Evolutionary conservation across 805 yeast species (phyloP).

Genomic region (Ogataea nakhonphanomensis): DNA sequence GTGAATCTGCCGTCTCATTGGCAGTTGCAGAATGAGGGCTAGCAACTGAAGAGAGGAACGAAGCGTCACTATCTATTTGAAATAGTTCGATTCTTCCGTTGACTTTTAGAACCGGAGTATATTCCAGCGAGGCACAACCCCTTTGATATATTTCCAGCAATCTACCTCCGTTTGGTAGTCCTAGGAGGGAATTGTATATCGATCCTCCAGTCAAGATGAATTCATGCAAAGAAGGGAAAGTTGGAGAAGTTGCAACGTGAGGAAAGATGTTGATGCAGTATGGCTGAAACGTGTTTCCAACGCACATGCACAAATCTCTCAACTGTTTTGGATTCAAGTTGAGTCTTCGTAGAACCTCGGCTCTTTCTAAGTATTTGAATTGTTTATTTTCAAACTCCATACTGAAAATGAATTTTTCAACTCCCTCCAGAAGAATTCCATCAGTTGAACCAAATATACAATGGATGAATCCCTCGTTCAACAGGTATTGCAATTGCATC

Average conservation of each 20-base stretch:
- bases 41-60: constrained; percentile 19
- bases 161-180: constrained; percentile 42
- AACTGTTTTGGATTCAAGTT: constrained; percentile 62
- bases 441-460: constrained; percentile 86
- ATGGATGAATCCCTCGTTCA: constrained; percentile 55
- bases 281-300: constrained; percentile 77
- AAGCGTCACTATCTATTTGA: constrained; percentile 19
- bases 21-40: constrained; percentile 11
- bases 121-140: constrained; percentile 66
- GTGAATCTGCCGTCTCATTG: constrained; percentile 2
- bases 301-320: constrained; percentile 69
- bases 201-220: constrained; percentile 40
- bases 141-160: constrained; percentile 51
- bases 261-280: constrained; percentile 53
- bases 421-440: constrained; percentile 50
- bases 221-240: constrained; percentile 31
- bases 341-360: constrained; percentile 57
- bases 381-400: constrained; percentile 65
- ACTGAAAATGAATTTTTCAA: constrained; percentile 69
- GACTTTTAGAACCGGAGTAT: constrained; percentile 67
- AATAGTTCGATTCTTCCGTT: constrained; percentile 68
- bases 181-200: constrained; percentile 45
- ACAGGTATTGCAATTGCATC: constrained; percentile 73
- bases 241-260: constrained; percentile 28
- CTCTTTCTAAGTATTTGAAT: constrained; percentile 63